phyloP scores from a whole-genome alignment of 139 green algal species.

The Mesostigma viride region DNA sequence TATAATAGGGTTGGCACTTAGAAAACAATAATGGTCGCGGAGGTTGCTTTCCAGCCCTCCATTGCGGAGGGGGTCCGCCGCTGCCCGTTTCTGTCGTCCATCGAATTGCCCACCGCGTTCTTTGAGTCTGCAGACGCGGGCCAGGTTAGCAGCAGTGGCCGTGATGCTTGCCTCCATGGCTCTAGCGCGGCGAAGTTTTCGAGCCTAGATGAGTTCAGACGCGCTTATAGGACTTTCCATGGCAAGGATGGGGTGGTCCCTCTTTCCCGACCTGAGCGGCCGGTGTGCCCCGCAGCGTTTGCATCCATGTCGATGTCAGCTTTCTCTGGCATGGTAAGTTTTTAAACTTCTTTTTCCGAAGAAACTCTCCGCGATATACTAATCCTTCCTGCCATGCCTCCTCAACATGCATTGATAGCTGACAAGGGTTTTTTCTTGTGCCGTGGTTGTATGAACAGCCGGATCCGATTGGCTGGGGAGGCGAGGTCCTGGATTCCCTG shows the following conservation, averaged over 20 bases:
- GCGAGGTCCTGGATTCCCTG: neutral
- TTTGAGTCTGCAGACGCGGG: too few relatives aligned
- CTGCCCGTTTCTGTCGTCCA: too few relatives aligned
- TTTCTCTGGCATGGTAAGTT: neutral
- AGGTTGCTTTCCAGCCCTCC: too few relatives aligned
- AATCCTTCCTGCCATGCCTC: neutral
- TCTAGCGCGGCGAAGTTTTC: too few relatives aligned
- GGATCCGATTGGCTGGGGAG: neutral
- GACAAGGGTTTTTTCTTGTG: neutral
- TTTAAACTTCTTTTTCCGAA: neutral
- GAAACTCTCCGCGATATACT: neutral
- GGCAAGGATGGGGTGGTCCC: conserved; percentile 16
- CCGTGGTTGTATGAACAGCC: neutral
- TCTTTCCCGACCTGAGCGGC: conserved; percentile 3
- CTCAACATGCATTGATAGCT: neutral
- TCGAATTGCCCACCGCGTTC: too few relatives aligned
- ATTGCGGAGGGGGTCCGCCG: too few relatives aligned
- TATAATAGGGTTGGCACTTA: too few relatives aligned
- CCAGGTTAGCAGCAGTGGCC: too few relatives aligned
- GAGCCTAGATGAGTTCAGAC: too few relatives aligned
- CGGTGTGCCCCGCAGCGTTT: neutral
- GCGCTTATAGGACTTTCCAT: too few relatives aligned
- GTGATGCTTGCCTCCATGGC: too few relatives aligned
- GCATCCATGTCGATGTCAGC: neutral
- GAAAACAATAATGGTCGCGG: too few relatives aligned